Base-by-base conservation (phyloP, 202 grass and related monocot genomes). In the Carex arenaria region DNA sequence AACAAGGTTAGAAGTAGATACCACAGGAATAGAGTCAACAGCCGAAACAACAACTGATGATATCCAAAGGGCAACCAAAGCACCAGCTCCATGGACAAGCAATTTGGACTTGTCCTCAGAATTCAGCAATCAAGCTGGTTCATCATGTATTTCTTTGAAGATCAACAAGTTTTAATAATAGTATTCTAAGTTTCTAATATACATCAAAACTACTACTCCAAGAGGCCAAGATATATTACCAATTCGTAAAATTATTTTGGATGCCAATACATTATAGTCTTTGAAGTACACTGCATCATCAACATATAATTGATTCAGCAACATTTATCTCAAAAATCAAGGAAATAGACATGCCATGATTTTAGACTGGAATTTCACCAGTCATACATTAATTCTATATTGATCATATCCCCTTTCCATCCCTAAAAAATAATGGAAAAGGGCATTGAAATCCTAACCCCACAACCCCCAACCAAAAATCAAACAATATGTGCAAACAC, bases 21-120 rank as follows among this genome's bases (percentile, higher is more conserved):
- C 95, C 95, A 98, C 80, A 62, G 95, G 95, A 83, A 98, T 61
- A 2, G 89, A 92, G 86, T 95, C 92, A 3, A 98, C 23, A 61
- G 86, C 82, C 56, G 91, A 86, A 76, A 98, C 49, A 82, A 98
- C 60, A 28, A 86, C 83, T 30, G 91, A 90, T 52, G 89, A 81
- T 64, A 95, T 18, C 88, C 69, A 92, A 30, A 95, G 79, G 85
- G 63, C 71, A 49, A 89, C 10, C 9, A 95, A 76, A 70, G 88
- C 91, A 86, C 85, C 80, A 65, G 83, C 13, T 77, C 87, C 95
- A 64, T 84, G 90, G 19, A 92, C 54, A 69, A 92, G 52, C 71
- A 83, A 20, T 64, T 26, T 28, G 1, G 56, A 62, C 59, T 89
- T 32, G 31, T 32, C 31, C 31, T 32, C 31, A 32, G 31, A 32